Conservation (phyloP, 2,329 filamentous ascomycete species). For the Beauveria scarabaeidicola region DNA sequence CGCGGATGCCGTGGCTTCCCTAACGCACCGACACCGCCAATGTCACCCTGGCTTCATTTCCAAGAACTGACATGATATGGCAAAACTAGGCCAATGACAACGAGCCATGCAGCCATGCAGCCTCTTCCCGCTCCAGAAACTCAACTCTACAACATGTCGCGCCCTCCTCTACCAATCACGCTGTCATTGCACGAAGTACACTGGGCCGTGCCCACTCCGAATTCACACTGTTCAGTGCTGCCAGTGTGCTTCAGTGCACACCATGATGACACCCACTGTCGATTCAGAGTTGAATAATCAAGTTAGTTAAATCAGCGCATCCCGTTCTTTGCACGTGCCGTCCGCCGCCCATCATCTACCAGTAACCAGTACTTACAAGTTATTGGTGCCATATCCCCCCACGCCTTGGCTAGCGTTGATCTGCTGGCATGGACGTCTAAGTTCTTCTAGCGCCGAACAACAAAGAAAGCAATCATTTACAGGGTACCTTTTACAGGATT, state of each 20-base stretch:
- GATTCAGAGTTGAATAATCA: neutral
- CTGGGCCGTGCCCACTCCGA: neutral
- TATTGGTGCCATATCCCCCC: neutral
- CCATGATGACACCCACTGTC: neutral
- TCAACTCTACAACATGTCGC: neutral
- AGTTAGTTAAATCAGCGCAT: neutral
- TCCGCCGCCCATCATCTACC: neutral
- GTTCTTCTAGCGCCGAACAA: neutral
- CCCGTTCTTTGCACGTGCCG: neutral
- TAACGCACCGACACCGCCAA: neutral
- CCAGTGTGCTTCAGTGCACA: neutral
- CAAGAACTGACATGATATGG: neutral
- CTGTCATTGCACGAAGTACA: neutral
- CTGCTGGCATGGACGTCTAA: neutral
- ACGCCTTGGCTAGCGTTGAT: neutral
- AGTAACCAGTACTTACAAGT: too few species aligned
- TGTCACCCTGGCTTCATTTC: neutral
- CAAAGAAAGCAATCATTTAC: neutral
- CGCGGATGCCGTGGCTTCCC: neutral
- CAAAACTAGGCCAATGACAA: neutral
- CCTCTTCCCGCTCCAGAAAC: neutral
- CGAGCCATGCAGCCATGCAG: neutral
- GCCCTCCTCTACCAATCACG: neutral
- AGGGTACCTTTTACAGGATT: too few species aligned
- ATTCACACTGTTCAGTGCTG: neutral